Conservation (phyloP, 2,329 filamentous ascomycete genomes). For the Penicillium decumbens region DNA sequence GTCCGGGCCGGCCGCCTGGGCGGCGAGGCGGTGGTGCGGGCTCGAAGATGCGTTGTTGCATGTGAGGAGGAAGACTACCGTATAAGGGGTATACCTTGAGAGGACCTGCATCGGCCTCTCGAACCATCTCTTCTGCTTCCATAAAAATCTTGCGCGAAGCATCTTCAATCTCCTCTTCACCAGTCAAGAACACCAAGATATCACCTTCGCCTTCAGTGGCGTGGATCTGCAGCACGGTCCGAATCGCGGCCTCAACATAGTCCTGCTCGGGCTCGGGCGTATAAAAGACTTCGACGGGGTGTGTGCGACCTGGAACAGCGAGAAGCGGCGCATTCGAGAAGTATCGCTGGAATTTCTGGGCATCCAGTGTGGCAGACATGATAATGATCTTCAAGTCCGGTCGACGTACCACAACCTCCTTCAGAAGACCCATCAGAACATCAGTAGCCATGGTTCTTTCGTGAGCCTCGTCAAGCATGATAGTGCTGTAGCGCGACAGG, state of each 20-base stretch:
- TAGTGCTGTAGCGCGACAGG: slow-evolving; percentile 88
- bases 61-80: slow-evolving; percentile 82
- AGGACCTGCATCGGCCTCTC: slow-evolving; percentile 87
- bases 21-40: slow-evolving; percentile 70
- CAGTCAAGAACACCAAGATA: slow-evolving; percentile 89
- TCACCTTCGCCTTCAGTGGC: slow-evolving; percentile 89
- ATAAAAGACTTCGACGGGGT: slow-evolving; percentile 98
- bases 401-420: slow-evolving; percentile 76
- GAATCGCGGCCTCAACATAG: slow-evolving; percentile 90
- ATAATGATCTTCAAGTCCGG: slow-evolving; percentile 96
- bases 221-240: slow-evolving; percentile 95
- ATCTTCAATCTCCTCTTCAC: slow-evolving; percentile 98
- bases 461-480: slow-evolving; percentile 98
- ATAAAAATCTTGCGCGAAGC: slow-evolving; percentile 85
- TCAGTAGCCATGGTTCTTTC: slow-evolving; percentile 95
- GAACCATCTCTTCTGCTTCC: slow-evolving; percentile 84
- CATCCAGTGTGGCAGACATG: slow-evolving; percentile 97
- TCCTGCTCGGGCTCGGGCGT: slow-evolving; percentile 93
- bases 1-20: slow-evolving; percentile 76
- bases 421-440: slow-evolving; percentile 93
- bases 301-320: slow-evolving; percentile 88
- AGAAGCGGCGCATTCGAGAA: slow-evolving; percentile 92
- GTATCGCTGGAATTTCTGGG: slow-evolving; percentile 96
- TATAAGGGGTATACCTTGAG: slow-evolving; percentile 90
- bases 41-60: slow-evolving; percentile 94